Evolutionary conservation across 176 grass and related monocot genomes (phyloP), one percentile per base, ranked within the genome.

Genomic region (Musa schizocarpa): DNA sequence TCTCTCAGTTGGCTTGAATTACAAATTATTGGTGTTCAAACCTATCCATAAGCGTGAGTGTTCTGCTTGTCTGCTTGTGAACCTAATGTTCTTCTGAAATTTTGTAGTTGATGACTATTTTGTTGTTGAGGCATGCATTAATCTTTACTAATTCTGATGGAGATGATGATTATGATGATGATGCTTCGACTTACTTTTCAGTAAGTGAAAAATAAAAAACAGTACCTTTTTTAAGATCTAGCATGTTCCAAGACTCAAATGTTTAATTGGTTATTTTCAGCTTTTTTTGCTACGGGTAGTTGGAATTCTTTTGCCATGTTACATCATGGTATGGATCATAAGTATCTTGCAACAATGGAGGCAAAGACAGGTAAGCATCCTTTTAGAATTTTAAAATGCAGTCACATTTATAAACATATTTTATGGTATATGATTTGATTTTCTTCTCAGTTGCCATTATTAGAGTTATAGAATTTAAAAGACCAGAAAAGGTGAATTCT

Each of bases 311-410:
- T 71, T 96, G 73, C 93, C 89, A 4, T 92, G 89, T 76, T 96
- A 96, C 73, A 86, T 96, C 51, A 88, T 96, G 93, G 93, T 87
- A 17, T 96, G 93, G 93, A 89, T 87, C 50, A 92, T 96, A 71
- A 96, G 81, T 63, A 88, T 96, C 54, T 78, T 92, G 81, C 93
- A 92, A 72, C 87, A 83, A 56, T 87, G 86, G 79, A 92, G 92
- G 78, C 89, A 96, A 65, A 83, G 83, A 83, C 92, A 96, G 85
- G 92, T 52, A 49, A 71, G 48, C 11, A 11, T 9, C 21, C 24
- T 21, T 65, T 11, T 14, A 43, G 11, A 24, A 13, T 27, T 24
- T 65, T 21, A 24, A 11, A 24, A 65, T 65, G 63, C 63, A 24
- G 1, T n/a, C 63, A 65, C 22, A 21, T 21, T 65, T 65, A n/a